Evolutionary conservation across 305 asterid species (phyloP), one percentile per base, ranked within the genome.

Genomic region (Nicotiana rustica): DNA sequence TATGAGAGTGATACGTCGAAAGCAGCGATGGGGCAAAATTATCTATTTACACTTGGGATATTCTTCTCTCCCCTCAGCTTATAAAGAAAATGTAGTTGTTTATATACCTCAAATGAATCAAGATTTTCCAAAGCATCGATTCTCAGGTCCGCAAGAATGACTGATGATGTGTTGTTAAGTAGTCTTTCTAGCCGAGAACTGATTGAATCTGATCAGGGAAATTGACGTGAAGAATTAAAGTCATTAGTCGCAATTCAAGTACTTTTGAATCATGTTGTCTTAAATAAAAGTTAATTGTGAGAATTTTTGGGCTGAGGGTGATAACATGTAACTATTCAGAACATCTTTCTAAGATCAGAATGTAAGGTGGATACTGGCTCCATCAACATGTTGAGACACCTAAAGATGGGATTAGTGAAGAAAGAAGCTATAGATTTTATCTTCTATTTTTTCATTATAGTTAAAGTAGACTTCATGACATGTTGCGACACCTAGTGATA

Each of bases 21-120:
- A 17, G 77, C 77, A 69, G 19, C 57, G 6, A 69, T 10, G 77
- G 78, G 38, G 38, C 10, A 44, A 41, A 21, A 0, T 12, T 19
- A 44, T 10, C 49, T 78, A 59, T 36, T 55, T 8, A 35, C 35
- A 6, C 13, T 56, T 3, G 6, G 36, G 13, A 71, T 59, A 19
- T 71, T 18, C 61, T 44, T 19, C 21, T 3, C 19, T 71, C 61
- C 25, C 19, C 19, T 47, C 8, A 9, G 21, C 33, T 21, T 47
- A 71, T 5, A 38, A 36, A 78, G 14, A 7, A 41, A 49, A 79
- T 31, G 56, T 21, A 73, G 44, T 13, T 57, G 60, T 60, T 87
- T 77, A 71, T 71, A 84, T 86, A 95, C 99, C 97, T 95, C 98
- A 10, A 92, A 87, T 38, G 98, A 92, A 86, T 91, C 95, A 15